Evolutionary conservation across 148 eudicot species (phyloP), one percentile per base, ranked within the genome.

Genomic region (Limonium bicolor): DNA sequence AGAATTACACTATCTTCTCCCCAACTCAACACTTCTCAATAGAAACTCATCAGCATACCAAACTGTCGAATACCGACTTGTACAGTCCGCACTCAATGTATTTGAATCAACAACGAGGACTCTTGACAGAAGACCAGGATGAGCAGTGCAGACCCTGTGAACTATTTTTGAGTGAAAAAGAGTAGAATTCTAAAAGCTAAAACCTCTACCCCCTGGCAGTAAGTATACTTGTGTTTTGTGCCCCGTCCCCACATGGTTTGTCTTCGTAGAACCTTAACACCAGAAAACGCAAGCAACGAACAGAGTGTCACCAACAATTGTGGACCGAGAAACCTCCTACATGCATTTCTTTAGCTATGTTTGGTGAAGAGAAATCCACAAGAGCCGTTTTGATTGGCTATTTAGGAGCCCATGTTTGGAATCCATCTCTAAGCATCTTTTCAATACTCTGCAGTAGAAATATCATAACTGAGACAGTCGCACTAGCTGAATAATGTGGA

Each of bases 171-270:
- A n/a, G n/a, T n/a, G n/a, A n/a, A n/a, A n/a, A n/a, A n/a, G n/a
- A n/a, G n/a, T n/a, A n/a, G n/a, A n/a, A n/a, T n/a, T n/a, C n/a
- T n/a, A n/a, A n/a, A 25, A 16, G 5, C 31, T 13, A 24, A 6
- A n/a, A 14, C 26, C 8, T 13, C 42, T 48, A 87, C 96, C 80
- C n/a, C n/a, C n/a, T n/a, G n/a, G n/a, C n/a, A n/a, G n/a, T n/a
- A n/a, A n/a, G n/a, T n/a, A n/a, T n/a, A n/a, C n/a, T n/a, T n/a
- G n/a, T n/a, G n/a, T n/a, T 90, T 95, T 44, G 99, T 90, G 15
- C 99, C 99, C 99, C 99, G 85, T 18, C 85, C 95, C 27, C 99
- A 95, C 58, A 90, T 95, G 61, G 84, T 93, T 51, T 90, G 84
- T 59, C 99, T 81, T n/a, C 95, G 65, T 9, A 80, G 80, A 48